phyloP scores from a whole-genome alignment of 768 basidiomycete species.

The Auricularia auricula-judae region DNA sequence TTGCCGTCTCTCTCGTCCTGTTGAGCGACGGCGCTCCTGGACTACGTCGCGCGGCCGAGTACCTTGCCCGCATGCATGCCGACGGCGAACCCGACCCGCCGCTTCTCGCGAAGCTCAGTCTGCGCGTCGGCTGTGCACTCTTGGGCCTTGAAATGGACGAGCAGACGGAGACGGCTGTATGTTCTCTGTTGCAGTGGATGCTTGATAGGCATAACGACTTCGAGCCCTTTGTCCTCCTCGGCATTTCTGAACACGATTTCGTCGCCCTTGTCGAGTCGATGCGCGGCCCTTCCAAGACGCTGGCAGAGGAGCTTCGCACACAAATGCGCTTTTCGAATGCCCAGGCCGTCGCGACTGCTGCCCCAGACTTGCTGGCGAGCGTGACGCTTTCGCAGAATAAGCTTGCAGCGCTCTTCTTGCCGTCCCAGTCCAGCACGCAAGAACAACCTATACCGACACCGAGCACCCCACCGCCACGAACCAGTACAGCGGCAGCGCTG shows the following conservation, averaged over 20 bases:
- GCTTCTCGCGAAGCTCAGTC: slow-evolving; percentile 3
- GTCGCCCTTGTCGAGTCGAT: background rate
- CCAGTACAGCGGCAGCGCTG: slow-evolving; percentile 39
- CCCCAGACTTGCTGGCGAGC: slow-evolving; percentile 8
- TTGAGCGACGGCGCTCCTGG: slow-evolving; percentile 19
- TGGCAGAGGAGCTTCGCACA: background rate
- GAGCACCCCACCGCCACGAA: slow-evolving; percentile 41
- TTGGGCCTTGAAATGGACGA: slow-evolving; percentile 8
- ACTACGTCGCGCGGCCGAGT: slow-evolving; percentile 12
- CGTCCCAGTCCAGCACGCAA: slow-evolving; percentile 19
- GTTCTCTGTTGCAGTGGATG: background rate
- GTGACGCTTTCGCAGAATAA: slow-evolving; percentile 12
- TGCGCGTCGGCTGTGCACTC: slow-evolving; percentile 8
- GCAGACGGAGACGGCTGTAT: background rate
- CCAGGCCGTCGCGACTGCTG: background rate
- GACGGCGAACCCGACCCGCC: slow-evolving; percentile 18
- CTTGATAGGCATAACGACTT: slow-evolving; percentile 1
- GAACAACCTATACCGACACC: slow-evolving; percentile 29
- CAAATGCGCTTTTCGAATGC: slow-evolving; percentile 12
- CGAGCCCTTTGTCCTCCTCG: background rate
- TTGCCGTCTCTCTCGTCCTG: slow-evolving; percentile 22
- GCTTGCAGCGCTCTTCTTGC: background rate
- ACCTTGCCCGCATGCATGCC: slow-evolving; percentile 15
- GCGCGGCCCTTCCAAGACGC: background rate
- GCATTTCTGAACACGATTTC: background rate